Evolutionary conservation across 768 basidiomycete species (phyloP), one percentile per base, ranked within the genome.

Genomic region (Lanmaoa pseudosensibilis): DNA sequence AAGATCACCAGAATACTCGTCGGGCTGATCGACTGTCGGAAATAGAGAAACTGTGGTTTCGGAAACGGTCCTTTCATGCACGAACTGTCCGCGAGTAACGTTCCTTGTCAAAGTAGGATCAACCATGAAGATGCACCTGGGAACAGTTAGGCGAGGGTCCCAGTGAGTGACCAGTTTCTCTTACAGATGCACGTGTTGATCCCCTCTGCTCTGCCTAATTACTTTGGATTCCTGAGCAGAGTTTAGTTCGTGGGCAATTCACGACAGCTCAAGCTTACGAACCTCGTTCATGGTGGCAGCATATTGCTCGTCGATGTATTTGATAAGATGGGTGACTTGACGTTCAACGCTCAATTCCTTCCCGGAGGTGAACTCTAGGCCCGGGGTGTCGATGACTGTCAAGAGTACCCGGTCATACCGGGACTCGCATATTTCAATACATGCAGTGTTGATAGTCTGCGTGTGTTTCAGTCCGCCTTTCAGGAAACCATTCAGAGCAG

Each of bases 241-340:
- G 50, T 23, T 60, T 39, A 55, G 40, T n/a, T 12, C 15, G 46
- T 37, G 15, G 40, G 13, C 34, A 36, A 39, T 34, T 19, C 37
- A 53, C 48, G 44, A 40, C 19, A 18, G 32, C 18, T 30, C 5
- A 43, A 40, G 33, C 6, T 13, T 11, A 60, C 67, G 7, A 57
- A 90, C 92, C 78, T 94, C 92, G 66, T 80, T 89, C 85, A 94
- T 86, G 1, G 92, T 92, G 63, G 93, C 90, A 13, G 88, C 87
- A 69, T 86, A 94, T 65, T 88, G 89, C 5, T 81, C 75, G 60
- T 94, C 92, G 8, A 94, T 74, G 61, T 92, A 90, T 69, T 85
- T 90, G 65, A 93, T 80, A 34, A 94, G 74, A 12, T 73, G 64
- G 36, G 84, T 85, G 18, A 94, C 87, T 69, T 91, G 88, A 52